These are phyloP conservation scores for Pterocarpus macrocarpus DNA, from an alignment of 306 rosid genomes.

Conservation along the genomic window DNA sequence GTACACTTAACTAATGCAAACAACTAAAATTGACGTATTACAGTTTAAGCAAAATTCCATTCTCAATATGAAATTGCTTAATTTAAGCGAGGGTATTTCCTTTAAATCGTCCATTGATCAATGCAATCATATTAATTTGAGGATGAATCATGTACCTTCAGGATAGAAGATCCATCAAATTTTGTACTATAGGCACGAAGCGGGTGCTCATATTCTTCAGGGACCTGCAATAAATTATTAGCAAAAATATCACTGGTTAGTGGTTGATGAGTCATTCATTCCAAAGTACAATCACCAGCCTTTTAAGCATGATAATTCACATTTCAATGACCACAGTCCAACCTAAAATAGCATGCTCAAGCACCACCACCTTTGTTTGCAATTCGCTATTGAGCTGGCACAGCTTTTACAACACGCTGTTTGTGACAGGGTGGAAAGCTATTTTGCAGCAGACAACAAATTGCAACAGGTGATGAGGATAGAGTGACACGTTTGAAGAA, in stretches of 20 bases:
- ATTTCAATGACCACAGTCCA: constrained; percentile 25
- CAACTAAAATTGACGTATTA: background rate
- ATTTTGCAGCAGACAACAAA: background rate
- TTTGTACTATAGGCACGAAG: constrained; percentile 57
- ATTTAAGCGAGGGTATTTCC: background rate
- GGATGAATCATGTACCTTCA: constrained; percentile 62
- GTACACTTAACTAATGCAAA: background rate
- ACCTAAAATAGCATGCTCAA: constrained; percentile 10
- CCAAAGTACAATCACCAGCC: background rate
- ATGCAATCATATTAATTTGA: background rate
- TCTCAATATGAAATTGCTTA: background rate
- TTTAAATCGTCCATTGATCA: background rate
- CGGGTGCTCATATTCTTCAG: constrained; percentile 55
- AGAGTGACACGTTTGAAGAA: background rate
- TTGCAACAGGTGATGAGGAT: background rate
- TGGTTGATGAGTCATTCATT: constrained; percentile 15
- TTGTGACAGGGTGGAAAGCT: constrained; percentile 8
- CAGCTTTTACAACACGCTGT: constrained; percentile 10
- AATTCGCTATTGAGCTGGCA: constrained; percentile 1
- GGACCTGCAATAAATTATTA: constrained; percentile 58
- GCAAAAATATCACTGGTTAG: background rate
- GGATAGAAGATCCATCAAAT: constrained; percentile 72
- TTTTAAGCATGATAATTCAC: background rate
- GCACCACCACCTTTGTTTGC: background rate
- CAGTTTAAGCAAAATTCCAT: background rate